phyloP scores from a whole-genome alignment of 352 stramenopile genomes.

The Phytophthora colocasiae region DNA sequence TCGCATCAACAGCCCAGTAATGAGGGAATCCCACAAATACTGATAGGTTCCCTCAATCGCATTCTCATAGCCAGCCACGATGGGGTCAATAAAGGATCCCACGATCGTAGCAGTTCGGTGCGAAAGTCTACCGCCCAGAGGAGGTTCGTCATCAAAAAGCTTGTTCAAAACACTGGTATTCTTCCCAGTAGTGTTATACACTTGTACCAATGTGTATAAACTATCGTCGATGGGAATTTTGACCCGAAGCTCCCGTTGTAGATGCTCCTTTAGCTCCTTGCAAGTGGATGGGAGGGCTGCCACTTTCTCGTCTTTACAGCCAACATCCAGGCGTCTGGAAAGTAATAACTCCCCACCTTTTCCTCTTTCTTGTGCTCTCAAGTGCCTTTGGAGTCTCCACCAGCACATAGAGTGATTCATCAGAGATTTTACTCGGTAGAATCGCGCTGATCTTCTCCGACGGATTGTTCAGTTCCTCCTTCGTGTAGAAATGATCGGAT shows the following conservation, averaged over 20 bases:
- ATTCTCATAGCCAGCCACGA: slow-evolving; percentile 5
- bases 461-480: too few relatives aligned
- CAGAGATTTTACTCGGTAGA: too few relatives aligned
- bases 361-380: slow-evolving; percentile 21
- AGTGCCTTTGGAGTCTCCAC: not conserved
- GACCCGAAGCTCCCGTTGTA: slow-evolving; percentile 12
- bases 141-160: slow-evolving; percentile 22
- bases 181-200: slow-evolving; percentile 18
- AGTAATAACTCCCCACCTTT: slow-evolving; percentile 8
- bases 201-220: slow-evolving; percentile 11
- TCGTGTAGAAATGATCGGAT: too few relatives aligned
- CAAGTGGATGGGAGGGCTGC: slow-evolving; percentile 17
- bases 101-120: slow-evolving; percentile 3
- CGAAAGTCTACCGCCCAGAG: slow-evolving; percentile 5
- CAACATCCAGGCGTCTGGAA: slow-evolving; percentile 14
- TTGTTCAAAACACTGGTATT: slow-evolving; percentile 7
- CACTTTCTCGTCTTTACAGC: slow-evolving; percentile 19
- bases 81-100: slow-evolving; percentile 9
- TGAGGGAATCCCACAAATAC: slow-evolving; percentile 25
- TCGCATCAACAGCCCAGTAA: slow-evolving; percentile 13
- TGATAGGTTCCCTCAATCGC: slow-evolving; percentile 14
- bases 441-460: too few relatives aligned
- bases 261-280: slow-evolving; percentile 22
- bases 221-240: slow-evolving; percentile 11
- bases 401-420: slow-evolving; percentile 14